Evolutionary conservation across 2,329 filamentous ascomycete species (phyloP).

Genomic region (Lecanicillium sp.): DNA sequence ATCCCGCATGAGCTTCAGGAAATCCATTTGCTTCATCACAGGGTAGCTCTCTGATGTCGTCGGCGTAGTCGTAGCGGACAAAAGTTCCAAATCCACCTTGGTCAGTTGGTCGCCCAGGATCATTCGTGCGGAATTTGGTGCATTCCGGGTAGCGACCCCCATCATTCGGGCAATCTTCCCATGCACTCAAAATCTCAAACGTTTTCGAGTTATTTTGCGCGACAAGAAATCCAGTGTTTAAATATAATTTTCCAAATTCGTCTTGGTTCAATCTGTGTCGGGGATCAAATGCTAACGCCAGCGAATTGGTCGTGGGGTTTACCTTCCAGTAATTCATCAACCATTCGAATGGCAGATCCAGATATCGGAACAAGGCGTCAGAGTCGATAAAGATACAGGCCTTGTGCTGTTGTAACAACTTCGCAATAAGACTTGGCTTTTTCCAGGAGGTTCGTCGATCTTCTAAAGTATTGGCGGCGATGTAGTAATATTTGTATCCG

Average conservation of each 20-base stretch:
- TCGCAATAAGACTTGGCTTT: constrained; percentile 36
- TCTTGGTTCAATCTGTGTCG: constrained; percentile 33
- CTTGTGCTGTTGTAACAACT: constrained; percentile 38
- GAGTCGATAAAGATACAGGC: constrained; percentile 40
- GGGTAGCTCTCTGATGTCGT: constrained; percentile 34
- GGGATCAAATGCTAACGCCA: constrained; percentile 37
- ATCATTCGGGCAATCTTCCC: constrained; percentile 38
- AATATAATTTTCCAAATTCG: constrained; percentile 34
- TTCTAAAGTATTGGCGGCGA: constrained; percentile 31
- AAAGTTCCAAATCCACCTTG: constrained; percentile 40
- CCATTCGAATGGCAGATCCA: constrained; percentile 41
- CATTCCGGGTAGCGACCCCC: constrained; percentile 32
- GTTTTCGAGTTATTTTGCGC: constrained; percentile 45
- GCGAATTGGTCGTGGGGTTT: constrained; percentile 32
- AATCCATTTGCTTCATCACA: constrained; percentile 40
- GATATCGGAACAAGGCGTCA: constrained; percentile 37
- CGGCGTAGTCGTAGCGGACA: constrained; percentile 36
- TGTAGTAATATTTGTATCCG: constrained; percentile 42
- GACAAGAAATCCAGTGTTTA: constrained; percentile 49
- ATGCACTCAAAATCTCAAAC: constrained; percentile 42
- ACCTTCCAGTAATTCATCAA: constrained; percentile 42
- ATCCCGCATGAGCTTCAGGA: constrained; percentile 32
- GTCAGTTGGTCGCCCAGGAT: constrained; percentile 33
- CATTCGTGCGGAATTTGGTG: constrained; percentile 31
- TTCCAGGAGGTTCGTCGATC: constrained; percentile 42